Conservation (phyloP, 2,329 filamentous ascomycete species). For the Diaporthe velutina region DNA sequence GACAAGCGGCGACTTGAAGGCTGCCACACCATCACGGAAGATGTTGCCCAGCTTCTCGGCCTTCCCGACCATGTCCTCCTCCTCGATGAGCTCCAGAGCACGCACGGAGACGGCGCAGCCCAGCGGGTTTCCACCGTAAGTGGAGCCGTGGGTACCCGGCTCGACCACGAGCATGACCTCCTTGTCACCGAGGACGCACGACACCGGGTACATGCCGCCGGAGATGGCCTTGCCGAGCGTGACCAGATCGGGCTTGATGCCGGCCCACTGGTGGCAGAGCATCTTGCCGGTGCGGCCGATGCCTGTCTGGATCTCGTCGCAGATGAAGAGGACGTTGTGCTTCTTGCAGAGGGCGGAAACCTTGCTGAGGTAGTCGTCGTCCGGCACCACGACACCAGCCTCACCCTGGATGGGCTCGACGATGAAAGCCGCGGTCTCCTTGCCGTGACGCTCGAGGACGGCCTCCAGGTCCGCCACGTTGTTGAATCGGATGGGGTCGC, state of each 20-base stretch:
- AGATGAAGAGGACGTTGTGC: constrained; percentile 95
- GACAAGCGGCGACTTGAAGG: constrained; percentile 85
- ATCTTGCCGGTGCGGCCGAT: constrained; percentile 95
- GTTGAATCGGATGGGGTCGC: constrained; percentile 86
- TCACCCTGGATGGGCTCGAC: constrained; percentile 98
- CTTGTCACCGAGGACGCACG: constrained; percentile 84
- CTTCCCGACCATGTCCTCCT: constrained; percentile 87
- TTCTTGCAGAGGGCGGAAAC: constrained; percentile 90
- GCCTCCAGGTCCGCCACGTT: constrained; percentile 84
- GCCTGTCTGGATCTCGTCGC: constrained; percentile 98
- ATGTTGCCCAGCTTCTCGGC: constrained; percentile 85
- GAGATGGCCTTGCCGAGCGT: constrained; percentile 98
- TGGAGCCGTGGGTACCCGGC: constrained; percentile 96
- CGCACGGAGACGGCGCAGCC: constrained; percentile 96
- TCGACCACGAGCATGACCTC: constrained; percentile 97
- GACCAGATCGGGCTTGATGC: constrained; percentile 94
- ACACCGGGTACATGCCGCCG: constrained; percentile 97
- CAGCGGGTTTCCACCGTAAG: constrained; percentile 97
- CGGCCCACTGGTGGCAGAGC: constrained; percentile 94
- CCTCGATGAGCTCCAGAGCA: constrained; percentile 91
- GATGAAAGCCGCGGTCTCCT: constrained; percentile 90
- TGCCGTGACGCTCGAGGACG: constrained; percentile 83
- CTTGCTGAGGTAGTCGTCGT: constrained; percentile 85
- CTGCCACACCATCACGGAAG: constrained; percentile 83
- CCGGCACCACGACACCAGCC: constrained; percentile 95